These are phyloP conservation scores for Chytriomyces sp. DNA, from an alignment of 192 early-diverging fungal species.

Conservation along the genomic window DNA sequence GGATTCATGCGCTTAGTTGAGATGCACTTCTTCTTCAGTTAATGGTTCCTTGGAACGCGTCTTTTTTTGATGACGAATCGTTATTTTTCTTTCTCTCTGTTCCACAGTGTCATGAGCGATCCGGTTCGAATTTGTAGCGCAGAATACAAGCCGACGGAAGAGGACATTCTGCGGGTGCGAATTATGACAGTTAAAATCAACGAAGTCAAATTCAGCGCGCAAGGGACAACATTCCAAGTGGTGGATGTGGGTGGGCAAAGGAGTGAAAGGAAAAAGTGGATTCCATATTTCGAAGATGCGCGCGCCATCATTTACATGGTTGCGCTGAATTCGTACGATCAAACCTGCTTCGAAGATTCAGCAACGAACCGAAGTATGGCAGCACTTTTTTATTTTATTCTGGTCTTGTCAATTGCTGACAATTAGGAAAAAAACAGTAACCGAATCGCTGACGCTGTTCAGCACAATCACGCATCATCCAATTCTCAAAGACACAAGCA, in stretches of 20 bases:
- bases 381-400: neutral
- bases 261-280: conserved; percentile 67
- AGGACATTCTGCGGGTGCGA: conserved; percentile 71
- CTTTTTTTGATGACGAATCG: conserved; percentile 32
- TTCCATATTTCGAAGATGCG: conserved; percentile 66
- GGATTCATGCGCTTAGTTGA: conserved; percentile 90
- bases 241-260: conserved; percentile 70
- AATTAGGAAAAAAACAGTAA: conserved; percentile 77
- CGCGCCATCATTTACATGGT: conserved; percentile 66
- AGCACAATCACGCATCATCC: conserved; percentile 94
- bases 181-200: conserved; percentile 70
- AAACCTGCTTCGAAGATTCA: conserved; percentile 60
- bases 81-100: conserved; percentile 40
- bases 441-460: conserved; percentile 94
- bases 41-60: neutral
- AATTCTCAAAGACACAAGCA: conserved; percentile 93
- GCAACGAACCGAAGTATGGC: conserved; percentile 49
- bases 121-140: conserved; percentile 52
- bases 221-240: conserved; percentile 49
- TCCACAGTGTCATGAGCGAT: conserved; percentile 30
- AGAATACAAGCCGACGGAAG: conserved; percentile 63
- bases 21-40: conserved; percentile 30
- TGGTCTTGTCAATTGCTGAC: neutral
- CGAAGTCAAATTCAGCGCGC: conserved; percentile 66
- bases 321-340: conserved; percentile 64